Percentiles rank a stretch among this genome's conserved stretches.
These are phyloP conservation scores for Cenchrus purpureus DNA, from an alignment of 176 grass and related monocot species.

Conservation along the genomic window DNA sequence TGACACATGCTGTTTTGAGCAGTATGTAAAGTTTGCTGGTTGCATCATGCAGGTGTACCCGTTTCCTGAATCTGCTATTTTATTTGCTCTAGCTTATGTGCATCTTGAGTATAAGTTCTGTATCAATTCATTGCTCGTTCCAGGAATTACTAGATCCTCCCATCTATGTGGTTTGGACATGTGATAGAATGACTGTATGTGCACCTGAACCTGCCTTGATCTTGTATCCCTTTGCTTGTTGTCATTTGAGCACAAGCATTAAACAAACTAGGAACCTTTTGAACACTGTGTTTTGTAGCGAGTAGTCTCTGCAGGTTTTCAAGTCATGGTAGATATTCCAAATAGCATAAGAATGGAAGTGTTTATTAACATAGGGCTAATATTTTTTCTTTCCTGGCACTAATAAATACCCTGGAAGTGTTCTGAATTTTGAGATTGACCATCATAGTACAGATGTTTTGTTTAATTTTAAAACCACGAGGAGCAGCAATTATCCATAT, in stretches of 20 bases:
- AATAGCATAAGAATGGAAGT: conserved; percentile 4
- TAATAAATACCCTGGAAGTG: not conserved
- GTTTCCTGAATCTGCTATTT: not conserved
- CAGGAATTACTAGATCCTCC: not conserved
- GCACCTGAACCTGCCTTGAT: not conserved
- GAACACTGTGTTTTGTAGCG: not conserved
- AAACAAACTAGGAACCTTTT: not conserved
- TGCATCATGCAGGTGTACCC: not conserved
- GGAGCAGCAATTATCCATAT: not conserved
- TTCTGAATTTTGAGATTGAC: not conserved
- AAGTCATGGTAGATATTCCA: conserved; percentile 6
- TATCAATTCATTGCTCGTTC: not conserved
- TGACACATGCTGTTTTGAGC: not conserved
- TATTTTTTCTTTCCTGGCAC: not conserved
- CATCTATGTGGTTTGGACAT: conserved; percentile 1
- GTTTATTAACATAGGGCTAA: not conserved
- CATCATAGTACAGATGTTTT: not conserved
- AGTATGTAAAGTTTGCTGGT: conserved; percentile 1
- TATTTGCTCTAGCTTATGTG: not conserved
- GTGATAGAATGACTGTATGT: not conserved
- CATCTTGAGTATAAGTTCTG: not conserved
- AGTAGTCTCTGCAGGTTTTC: not conserved
- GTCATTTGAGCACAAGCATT: conserved; percentile 3
- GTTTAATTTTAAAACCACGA: not conserved
- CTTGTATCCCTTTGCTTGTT: not conserved